Conservation (phyloP, 768 basidiomycete genomes). For the Boletales sp. region DNA sequence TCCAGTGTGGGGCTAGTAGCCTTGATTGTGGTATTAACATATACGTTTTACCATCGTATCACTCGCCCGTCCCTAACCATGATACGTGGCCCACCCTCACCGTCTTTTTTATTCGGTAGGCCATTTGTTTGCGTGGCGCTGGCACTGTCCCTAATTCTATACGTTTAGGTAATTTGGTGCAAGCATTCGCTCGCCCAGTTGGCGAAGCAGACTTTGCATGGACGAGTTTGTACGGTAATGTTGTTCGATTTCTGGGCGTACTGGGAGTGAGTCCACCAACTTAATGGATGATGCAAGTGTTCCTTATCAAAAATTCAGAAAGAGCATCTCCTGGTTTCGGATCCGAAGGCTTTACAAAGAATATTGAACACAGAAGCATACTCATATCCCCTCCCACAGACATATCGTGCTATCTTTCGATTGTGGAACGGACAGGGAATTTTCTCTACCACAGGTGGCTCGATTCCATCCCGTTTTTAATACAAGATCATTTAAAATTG, state of each 20-base stretch:
- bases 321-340: conserved; percentile 43
- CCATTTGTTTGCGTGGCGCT: no score
- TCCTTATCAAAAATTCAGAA: conserved; percentile 28
- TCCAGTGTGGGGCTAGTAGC: neutral
- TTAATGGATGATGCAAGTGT: conserved; percentile 4
- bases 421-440: no score
- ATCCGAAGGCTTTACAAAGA: conserved; percentile 40
- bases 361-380: conserved; percentile 41
- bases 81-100: neutral
- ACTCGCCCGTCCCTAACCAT: neutral
- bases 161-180: conserved; percentile 18
- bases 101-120: neutral
- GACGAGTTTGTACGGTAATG: conserved; percentile 25
- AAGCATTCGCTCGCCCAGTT: conserved; percentile 12
- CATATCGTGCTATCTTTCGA: no score
- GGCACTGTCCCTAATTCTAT: no score
- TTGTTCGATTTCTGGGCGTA: conserved; percentile 20
- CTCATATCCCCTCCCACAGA: conserved; percentile 22
- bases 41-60: neutral
- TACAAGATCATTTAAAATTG: neutral
- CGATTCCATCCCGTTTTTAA: conserved; percentile 5
- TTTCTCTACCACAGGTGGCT: no score
- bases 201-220: conserved; percentile 29
- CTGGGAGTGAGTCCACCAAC: conserved; percentile 15
- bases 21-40: neutral